Evolutionary conservation across 768 basidiomycete species (phyloP).

Genomic region (Melanogaster broomeanus): DNA sequence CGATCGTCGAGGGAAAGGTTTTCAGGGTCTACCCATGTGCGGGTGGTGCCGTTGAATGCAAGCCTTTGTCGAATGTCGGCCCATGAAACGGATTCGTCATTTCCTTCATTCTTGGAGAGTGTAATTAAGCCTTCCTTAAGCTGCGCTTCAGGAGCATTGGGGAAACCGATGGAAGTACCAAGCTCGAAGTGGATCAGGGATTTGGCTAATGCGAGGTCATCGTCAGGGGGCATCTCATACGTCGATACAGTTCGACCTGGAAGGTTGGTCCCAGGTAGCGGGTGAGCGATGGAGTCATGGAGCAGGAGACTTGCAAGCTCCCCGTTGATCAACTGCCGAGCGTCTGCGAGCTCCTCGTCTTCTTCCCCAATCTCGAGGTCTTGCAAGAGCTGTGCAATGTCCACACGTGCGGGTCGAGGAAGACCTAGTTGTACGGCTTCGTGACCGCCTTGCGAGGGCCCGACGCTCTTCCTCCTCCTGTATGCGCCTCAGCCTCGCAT

Average conservation of each 20-base stretch:
- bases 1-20: constrained; percentile 60
- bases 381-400: constrained; percentile 62
- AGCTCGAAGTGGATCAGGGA: constrained; percentile 77
- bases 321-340: constrained; percentile 65
- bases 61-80: constrained; percentile 62
- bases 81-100: constrained; percentile 71
- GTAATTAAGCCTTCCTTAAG: constrained; percentile 75
- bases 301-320: constrained; percentile 80
- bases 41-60: constrained; percentile 55
- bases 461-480: constrained; percentile 78
- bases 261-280: constrained; percentile 82
- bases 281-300: constrained; percentile 87
- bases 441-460: constrained; percentile 79
- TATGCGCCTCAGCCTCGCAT: constrained; percentile 65
- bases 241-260: constrained; percentile 70
- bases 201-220: constrained; percentile 69
- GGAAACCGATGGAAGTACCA: constrained; percentile 78
- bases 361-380: constrained; percentile 56
- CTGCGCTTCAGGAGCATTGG: constrained; percentile 76
- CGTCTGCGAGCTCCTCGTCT: constrained; percentile 46
- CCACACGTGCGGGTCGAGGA: constrained; percentile 85
- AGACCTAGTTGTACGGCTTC: constrained; percentile 78
- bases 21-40: constrained; percentile 67
- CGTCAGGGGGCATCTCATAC: constrained; percentile 79
- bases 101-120: constrained; percentile 59